Evolutionary conservation across 495 filamentous ascomycete species (phyloP).

Genomic region (Daldinia loculata): DNA sequence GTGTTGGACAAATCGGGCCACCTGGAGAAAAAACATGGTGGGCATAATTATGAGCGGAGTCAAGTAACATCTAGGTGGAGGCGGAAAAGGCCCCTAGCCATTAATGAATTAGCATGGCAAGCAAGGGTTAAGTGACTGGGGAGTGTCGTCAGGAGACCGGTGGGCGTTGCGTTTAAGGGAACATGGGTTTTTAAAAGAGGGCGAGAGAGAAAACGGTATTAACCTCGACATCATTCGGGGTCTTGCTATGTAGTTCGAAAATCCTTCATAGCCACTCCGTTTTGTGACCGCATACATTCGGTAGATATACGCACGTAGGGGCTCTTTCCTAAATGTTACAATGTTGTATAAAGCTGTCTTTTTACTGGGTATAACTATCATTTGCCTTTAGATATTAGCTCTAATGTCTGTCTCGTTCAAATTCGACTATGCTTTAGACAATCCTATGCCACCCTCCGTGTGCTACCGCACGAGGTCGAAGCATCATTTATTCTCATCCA

Average conservation of each 20-base stretch:
- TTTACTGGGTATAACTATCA: neutral
- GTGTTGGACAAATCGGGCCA: constrained; percentile 45
- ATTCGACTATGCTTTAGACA: neutral
- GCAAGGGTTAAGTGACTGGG: constrained; percentile 19
- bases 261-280: constrained; percentile 7
- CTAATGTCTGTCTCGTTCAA: neutral
- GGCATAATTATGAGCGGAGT: constrained; percentile 41
- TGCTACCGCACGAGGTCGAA: constrained; percentile 27
- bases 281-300: constrained; percentile 1
- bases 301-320: neutral
- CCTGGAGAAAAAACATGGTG: constrained; percentile 43
- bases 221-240: constrained; percentile 18
- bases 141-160: constrained; percentile 27
- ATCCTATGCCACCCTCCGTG: neutral
- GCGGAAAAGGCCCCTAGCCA: constrained; percentile 33
- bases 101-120: constrained; percentile 27
- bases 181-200: neutral
- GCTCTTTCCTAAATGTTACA: neutral
- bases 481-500: constrained; percentile 3
- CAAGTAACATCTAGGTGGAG: constrained; percentile 35
- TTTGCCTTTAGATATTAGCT: neutral
- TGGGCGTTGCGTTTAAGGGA: constrained; percentile 21
- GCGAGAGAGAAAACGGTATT: neutral
- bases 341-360: neutral
- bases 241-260: constrained; percentile 22